Conservation (phyloP, 2,329 filamentous ascomycete species). For the Trichophyton simii region DNA sequence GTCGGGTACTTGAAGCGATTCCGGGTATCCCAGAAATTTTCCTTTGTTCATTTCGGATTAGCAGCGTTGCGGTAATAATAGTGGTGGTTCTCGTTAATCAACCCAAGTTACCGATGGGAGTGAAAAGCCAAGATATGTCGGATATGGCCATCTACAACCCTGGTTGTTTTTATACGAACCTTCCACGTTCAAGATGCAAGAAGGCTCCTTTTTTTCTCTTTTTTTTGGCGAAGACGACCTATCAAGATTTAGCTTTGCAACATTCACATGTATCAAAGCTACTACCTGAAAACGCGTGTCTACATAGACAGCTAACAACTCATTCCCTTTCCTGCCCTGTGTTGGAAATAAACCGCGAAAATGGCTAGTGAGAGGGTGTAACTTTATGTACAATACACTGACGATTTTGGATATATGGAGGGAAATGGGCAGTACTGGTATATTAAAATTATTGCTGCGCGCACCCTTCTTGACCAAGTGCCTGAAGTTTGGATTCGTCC, state of each 20-base stretch:
- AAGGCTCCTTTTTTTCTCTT: too few species aligned
- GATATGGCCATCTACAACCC: too few species aligned
- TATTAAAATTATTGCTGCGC: conserved; percentile 42
- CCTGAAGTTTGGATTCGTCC: conserved; percentile 73
- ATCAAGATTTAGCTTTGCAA: too few species aligned
- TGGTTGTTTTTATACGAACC: too few species aligned
- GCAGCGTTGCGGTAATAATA: background rate
- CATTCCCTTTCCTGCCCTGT: background rate
- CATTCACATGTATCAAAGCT: too few species aligned
- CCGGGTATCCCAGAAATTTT: background rate
- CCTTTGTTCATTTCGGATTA: background rate
- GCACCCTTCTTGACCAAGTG: conserved; percentile 50
- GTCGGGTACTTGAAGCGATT: conserved; percentile 16
- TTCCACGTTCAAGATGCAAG: too few species aligned
- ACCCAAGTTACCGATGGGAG: too few species aligned
- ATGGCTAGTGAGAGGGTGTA: background rate
- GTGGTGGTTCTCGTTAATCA: too few species aligned
- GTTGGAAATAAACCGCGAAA: background rate
- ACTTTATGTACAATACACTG: background rate
- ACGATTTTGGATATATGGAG: background rate
- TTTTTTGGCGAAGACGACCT: too few species aligned
- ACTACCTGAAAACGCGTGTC: too few species aligned
- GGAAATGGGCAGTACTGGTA: background rate
- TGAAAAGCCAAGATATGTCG: too few species aligned
- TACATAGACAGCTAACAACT: background rate